phyloP scores from a whole-genome alignment of 805 yeast genomes.

The Yamadazyma sp. region DNA sequence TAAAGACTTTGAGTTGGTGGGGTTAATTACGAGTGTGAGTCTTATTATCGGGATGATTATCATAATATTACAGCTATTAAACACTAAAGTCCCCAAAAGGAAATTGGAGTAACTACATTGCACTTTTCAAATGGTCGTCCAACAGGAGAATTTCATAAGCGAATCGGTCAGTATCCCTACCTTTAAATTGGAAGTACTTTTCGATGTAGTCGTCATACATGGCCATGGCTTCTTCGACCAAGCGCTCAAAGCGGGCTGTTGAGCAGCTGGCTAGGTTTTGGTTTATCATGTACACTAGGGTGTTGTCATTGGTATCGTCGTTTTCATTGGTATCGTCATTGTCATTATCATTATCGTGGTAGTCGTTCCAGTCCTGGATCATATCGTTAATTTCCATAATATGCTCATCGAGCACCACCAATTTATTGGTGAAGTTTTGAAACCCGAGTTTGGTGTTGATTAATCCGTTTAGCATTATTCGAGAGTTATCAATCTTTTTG shows the following conservation, averaged over 20 bases:
- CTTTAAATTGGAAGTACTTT: not conserved
- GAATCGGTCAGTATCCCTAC: slow-evolving; percentile 6
- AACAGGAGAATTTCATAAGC: slow-evolving; percentile 16
- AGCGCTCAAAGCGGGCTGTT: slow-evolving; percentile 4
- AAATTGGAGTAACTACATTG: slow-evolving; percentile 5
- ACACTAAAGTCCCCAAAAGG: slow-evolving; percentile 2
- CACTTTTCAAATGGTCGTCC: slow-evolving; percentile 13
- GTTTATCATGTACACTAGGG: slow-evolving; percentile 7
- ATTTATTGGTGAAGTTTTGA: slow-evolving; percentile 8
- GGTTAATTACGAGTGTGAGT: slow-evolving; percentile 12
- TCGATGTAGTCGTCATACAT: slow-evolving; percentile 14
- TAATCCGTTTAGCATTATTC: slow-evolving; percentile 15
- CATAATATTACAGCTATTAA: slow-evolving; percentile 13
- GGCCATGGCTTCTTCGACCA: slow-evolving; percentile 3
- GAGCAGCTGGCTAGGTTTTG: slow-evolving; percentile 3
- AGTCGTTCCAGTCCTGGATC: slow-evolving; percentile 13
- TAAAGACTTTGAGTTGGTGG: slow-evolving; percentile 13
- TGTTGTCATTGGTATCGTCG: slow-evolving; percentile 1
- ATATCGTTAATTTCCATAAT: slow-evolving; percentile 14
- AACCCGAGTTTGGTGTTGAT: slow-evolving; percentile 8
- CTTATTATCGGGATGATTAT: slow-evolving; percentile 14
- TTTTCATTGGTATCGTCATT: slow-evolving; percentile 1
- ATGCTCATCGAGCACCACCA: slow-evolving; percentile 11
- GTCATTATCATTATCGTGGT: not conserved
- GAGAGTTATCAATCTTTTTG: slow-evolving; percentile 12